phyloP scores from a whole-genome alignment of 768 basidiomycete genomes.

The Tulasnella sp. region DNA sequence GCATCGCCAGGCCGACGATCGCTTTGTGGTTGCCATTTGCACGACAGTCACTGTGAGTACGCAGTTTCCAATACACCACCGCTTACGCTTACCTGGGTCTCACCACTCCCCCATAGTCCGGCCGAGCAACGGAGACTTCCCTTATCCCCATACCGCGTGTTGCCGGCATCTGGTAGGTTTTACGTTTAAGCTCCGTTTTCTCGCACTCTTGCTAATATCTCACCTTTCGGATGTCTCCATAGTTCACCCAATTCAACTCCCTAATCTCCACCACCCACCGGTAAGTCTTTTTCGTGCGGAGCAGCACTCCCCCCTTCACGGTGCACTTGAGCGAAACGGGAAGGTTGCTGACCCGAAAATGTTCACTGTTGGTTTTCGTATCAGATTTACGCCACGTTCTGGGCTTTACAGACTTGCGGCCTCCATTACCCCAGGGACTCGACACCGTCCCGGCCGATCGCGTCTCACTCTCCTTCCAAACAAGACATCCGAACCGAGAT shows the following conservation, averaged over 20 bases:
- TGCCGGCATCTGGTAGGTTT: neutral
- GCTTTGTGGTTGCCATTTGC: neutral
- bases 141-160: neutral
- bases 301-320: neutral
- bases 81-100: neutral
- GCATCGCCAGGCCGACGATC: neutral
- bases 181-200: neutral
- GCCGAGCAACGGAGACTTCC: neutral
- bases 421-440: neutral
- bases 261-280: neutral
- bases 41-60: neutral
- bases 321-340: neutral
- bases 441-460: conserved; percentile 1
- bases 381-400: conserved; percentile 10
- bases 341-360: neutral
- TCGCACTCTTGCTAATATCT: neutral
- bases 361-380: neutral
- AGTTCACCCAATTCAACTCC: neutral
- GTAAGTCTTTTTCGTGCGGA: neutral
- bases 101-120: neutral
- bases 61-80: neutral
- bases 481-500: neutral
- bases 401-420: conserved; percentile 6
- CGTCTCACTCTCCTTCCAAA: conserved; percentile 2
- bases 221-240: neutral